A percentile compares a stretch with the other conserved stretches of the same genome.
Evolutionary conservation across 2,329 filamentous ascomycete species (phyloP).

Genomic region (Ceratocystis albifundus): DNA sequence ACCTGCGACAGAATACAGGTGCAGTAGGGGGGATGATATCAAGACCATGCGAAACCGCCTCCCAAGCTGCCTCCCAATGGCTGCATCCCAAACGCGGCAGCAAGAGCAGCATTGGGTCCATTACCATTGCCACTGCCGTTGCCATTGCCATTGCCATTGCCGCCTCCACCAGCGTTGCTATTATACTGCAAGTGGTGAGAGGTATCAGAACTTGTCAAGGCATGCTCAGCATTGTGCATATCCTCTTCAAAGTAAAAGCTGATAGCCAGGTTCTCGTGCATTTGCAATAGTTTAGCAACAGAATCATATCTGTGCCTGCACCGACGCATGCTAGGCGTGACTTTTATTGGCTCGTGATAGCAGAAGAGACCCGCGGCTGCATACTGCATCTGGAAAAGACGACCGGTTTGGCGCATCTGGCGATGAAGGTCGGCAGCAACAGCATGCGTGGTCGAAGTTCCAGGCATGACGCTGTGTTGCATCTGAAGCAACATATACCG

Average conservation of each 20-base stretch:
- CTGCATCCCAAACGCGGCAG: constrained; percentile 10
- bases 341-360: constrained; percentile 36
- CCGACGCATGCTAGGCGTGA: constrained; percentile 36
- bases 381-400: constrained; percentile 32
- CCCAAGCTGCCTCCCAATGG: constrained; percentile 13
- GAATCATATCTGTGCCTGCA: constrained; percentile 35
- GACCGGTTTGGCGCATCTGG: constrained; percentile 30
- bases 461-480: constrained; percentile 31
- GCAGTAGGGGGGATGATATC: background rate
- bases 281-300: constrained; percentile 31
- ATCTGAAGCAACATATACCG: constrained; percentile 36
- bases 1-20: background rate
- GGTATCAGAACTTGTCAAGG: constrained; percentile 20
- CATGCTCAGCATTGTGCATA: constrained; percentile 34
- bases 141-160: background rate
- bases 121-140: background rate
- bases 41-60: constrained; percentile 3
- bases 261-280: constrained; percentile 32
- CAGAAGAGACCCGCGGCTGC: constrained; percentile 33
- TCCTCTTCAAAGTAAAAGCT: constrained; percentile 37
- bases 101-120: background rate
- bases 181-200: constrained; percentile 9
- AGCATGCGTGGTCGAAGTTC: constrained; percentile 30
- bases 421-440: constrained; percentile 33
- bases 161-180: background rate